Evolutionary conservation across 169 alveolate genomes (phyloP), one percentile per base, ranked within the genome.

Genomic region (Prorocentrum cordatum): DNA sequence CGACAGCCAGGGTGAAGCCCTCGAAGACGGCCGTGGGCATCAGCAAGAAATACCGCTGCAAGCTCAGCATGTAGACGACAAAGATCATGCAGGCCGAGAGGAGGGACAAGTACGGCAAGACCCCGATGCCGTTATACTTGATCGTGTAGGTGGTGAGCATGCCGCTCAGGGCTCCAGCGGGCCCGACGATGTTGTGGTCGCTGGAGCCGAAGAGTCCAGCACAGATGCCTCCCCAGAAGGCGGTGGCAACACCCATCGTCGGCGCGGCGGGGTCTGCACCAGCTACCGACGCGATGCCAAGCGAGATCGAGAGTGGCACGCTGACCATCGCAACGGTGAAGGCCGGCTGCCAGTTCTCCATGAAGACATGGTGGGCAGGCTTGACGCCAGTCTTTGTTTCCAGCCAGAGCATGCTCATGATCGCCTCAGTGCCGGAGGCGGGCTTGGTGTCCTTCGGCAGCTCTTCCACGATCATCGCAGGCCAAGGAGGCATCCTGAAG

Each of bases 211-310:
- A 77, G 33, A 77, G 33, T 27, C 75, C 54, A 18, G 88, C 88
- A n/a, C 88, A 77, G 3, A 77, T 38, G 12, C 88, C 88, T 2
- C 88, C 88, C 88, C 88, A 77, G 32, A 77, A 77, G 50, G 88
- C 88, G 7, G 88, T 77, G 54, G 88, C 33, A 38, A 77, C 88
- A n/a, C 82, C 88, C 88, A 77, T 77, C 27, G 59, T n/a, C 0
- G 88, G 88, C 0, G 88, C 88, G 54, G 71, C 62, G 24, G 88
- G 88, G 33, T 77, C 88, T 2, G 75, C 75, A 0, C 88, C 88
- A 10, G 88, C 70, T 7, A 62, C 72, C 22, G 88, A 77, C 7
- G 88, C 88, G 18, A 77, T 77, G 32, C 88, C 88, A 72, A 77
- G 7, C 42, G 88, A 77, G 38, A 77, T 77, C 39, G 88, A 77